Percentiles rank a stretch among this genome's conserved stretches.
These are phyloP conservation scores for Wickerhamiella spandovensis DNA, from an alignment of 805 yeast genomes.

Conservation along the genomic window DNA sequence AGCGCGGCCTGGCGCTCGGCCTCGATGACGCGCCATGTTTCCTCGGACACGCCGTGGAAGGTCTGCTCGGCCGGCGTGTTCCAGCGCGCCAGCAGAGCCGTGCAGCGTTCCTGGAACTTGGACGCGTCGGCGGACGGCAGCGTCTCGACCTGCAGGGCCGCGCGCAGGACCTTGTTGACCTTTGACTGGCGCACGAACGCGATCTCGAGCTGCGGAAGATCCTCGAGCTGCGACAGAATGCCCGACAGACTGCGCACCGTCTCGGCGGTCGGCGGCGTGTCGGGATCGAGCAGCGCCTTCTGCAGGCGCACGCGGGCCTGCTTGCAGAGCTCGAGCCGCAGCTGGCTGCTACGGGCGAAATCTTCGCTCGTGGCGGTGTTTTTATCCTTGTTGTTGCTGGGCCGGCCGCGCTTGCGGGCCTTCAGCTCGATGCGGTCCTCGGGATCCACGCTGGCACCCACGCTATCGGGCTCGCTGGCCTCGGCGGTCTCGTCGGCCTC, in stretches of 20 bases:
- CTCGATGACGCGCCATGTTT: not conserved
- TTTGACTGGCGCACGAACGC: slow-evolving; percentile 15
- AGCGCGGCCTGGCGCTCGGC: not conserved
- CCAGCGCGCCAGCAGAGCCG: slow-evolving; percentile 9
- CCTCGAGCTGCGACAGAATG: slow-evolving; percentile 7
- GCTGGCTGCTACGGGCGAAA: slow-evolving; percentile 3
- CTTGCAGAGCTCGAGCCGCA: slow-evolving; percentile 8
- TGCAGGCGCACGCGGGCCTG: slow-evolving; percentile 10
- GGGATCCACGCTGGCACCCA: slow-evolving; percentile 19
- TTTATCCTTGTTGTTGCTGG: slow-evolving; percentile 1
- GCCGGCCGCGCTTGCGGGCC: slow-evolving; percentile 8
- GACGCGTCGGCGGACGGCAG: slow-evolving; percentile 2
- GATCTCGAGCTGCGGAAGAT: slow-evolving; percentile 13
- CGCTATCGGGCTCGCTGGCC: not conserved
- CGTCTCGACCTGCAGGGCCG: not conserved
- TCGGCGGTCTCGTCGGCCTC: slow-evolving; percentile 4
- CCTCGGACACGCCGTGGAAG: slow-evolving; percentile 18
- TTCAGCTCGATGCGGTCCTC: slow-evolving; percentile 22
- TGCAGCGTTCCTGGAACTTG: slow-evolving; percentile 3
- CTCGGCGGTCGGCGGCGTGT: not conserved
- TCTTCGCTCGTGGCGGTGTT: slow-evolving; percentile 2
- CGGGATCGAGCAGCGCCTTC: slow-evolving; percentile 9
- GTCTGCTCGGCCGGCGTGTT: slow-evolving; percentile 15
- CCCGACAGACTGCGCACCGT: slow-evolving; percentile 5
- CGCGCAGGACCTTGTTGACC: slow-evolving; percentile 11